Conservation (phyloP, 768 basidiomycete species). For the Macrolepiota fuliginosa region DNA sequence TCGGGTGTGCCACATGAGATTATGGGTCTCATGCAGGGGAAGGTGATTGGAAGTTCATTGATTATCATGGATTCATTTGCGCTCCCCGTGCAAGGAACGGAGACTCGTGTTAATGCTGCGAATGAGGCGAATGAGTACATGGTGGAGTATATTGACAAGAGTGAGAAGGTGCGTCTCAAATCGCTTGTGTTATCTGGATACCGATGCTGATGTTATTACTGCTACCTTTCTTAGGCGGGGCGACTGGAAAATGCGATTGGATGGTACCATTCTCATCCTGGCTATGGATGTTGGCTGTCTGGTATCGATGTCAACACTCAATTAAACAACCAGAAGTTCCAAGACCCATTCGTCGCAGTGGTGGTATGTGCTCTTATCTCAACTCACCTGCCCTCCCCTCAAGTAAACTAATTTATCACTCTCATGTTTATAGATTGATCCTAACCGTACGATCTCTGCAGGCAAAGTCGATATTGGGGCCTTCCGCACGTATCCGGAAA, state of each 20-base stretch:
- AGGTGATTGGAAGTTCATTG: slow-evolving; percentile 74
- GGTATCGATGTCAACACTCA: slow-evolving; percentile 99
- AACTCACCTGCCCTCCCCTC: background rate
- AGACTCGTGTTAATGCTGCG: slow-evolving; percentile 95
- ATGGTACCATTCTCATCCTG: slow-evolving; percentile 99
- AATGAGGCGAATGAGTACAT: slow-evolving; percentile 98
- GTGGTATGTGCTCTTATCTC: slow-evolving; percentile 58
- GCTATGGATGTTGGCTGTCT: slow-evolving; percentile 98
- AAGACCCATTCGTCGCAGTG: slow-evolving; percentile 96
- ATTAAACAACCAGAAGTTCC: slow-evolving; percentile 89
- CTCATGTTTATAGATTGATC: slow-evolving; percentile 70
- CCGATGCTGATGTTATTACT: background rate
- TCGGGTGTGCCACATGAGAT: slow-evolving; percentile 98
- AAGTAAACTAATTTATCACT: slow-evolving; percentile 1
- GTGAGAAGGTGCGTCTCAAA: slow-evolving; percentile 60
- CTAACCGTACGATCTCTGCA: slow-evolving; percentile 96
- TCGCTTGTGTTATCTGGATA: background rate
- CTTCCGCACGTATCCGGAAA: slow-evolving; percentile 96
- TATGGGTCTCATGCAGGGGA: slow-evolving; percentile 99
- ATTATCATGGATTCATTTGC: slow-evolving; percentile 97
- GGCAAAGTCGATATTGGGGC: slow-evolving; percentile 99
- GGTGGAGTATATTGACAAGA: slow-evolving; percentile 87
- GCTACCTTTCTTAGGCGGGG: slow-evolving; percentile 53
- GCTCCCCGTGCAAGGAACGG: slow-evolving; percentile 95
- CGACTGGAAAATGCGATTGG: slow-evolving; percentile 86